Evolutionary conservation across 192 early-diverging fungal species (phyloP).

Genomic region (Coemansia sp.): DNA sequence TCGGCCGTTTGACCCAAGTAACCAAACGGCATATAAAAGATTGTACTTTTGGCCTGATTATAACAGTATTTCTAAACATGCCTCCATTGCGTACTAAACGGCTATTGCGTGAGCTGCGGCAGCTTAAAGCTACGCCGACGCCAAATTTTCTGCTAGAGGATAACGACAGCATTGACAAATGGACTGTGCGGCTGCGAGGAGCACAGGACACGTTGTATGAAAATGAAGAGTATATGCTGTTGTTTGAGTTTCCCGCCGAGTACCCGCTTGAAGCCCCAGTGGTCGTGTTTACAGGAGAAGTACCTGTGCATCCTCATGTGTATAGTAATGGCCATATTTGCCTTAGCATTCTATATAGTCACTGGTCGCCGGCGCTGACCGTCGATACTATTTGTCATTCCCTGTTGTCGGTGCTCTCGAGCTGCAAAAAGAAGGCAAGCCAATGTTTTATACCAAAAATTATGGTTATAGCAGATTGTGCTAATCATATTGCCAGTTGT

Average conservation of each 20-base stretch:
- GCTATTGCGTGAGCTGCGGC: conserved; percentile 43
- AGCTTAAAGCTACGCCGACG: conserved; percentile 28
- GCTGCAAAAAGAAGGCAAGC: conserved; percentile 71
- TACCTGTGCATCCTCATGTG: conserved; percentile 76
- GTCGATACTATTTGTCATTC: conserved; percentile 86
- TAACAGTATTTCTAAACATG: neutral
- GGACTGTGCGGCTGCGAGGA: conserved; percentile 64
- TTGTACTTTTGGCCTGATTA: too few relatives aligned
- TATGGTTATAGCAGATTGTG: neutral
- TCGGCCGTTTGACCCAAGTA: neutral
- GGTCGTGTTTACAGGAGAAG: conserved; percentile 62
- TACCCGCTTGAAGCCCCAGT: conserved; percentile 77
- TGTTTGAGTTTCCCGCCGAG: conserved; percentile 70
- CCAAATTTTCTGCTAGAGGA: conserved; percentile 23
- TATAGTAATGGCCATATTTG: conserved; percentile 98
- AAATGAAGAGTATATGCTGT: conserved; percentile 52
- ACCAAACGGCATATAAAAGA: too few relatives aligned
- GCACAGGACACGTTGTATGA: conserved; percentile 68
- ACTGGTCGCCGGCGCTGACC: conserved; percentile 93
- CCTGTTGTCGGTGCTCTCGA: conserved; percentile 88
- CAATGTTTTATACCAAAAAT: neutral
- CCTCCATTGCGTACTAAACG: conserved; percentile 36
- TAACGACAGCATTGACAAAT: conserved; percentile 57
- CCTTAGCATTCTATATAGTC: conserved; percentile 89
- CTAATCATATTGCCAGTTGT: neutral